Conservation (phyloP, 2,329 filamentous ascomycete genomes). For the Paecilomyces formosus region DNA sequence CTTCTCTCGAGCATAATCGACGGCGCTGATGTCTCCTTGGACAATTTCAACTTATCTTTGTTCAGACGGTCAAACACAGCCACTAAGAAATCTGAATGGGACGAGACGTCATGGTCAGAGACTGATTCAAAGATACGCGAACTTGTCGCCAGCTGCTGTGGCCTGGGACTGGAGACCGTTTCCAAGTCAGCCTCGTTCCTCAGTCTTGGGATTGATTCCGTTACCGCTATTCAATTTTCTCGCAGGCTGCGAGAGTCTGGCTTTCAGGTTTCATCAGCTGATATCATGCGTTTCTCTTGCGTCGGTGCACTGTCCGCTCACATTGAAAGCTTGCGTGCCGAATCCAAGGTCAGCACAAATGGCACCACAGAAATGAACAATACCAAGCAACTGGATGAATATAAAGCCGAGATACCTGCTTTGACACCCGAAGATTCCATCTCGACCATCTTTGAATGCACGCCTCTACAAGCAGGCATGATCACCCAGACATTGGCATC, state of each 20-base stretch:
- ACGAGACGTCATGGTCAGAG: constrained; percentile 14
- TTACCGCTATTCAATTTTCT: constrained; percentile 26
- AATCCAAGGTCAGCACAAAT: not conserved
- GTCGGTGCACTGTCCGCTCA: constrained; percentile 17
- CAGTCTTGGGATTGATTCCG: constrained; percentile 24
- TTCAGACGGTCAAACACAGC: not conserved
- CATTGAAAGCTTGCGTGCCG: constrained; percentile 7
- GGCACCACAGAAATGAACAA: not conserved
- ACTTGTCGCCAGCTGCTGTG: constrained; percentile 15
- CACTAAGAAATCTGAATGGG: constrained; percentile 7
- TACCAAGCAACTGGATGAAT: constrained; percentile 2
- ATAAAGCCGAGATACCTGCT: constrained; percentile 10
- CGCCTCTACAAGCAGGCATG: constrained; percentile 76
- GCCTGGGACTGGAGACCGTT: constrained; percentile 14
- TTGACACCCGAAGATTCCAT: constrained; percentile 14
- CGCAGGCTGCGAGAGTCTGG: constrained; percentile 19
- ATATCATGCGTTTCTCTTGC: constrained; percentile 26
- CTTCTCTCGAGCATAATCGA: constrained; percentile 18
- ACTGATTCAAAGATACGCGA: constrained; percentile 16
- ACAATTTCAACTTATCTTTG: constrained; percentile 14
- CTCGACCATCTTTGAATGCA: constrained; percentile 46
- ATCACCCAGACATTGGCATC: constrained; percentile 59
- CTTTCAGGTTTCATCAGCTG: constrained; percentile 23
- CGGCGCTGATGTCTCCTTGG: constrained; percentile 16
- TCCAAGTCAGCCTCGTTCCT: constrained; percentile 24